These are phyloP conservation scores for Trichomonas vaginalis DNA, from an alignment of 208 protist species.

Conservation along the genomic window DNA sequence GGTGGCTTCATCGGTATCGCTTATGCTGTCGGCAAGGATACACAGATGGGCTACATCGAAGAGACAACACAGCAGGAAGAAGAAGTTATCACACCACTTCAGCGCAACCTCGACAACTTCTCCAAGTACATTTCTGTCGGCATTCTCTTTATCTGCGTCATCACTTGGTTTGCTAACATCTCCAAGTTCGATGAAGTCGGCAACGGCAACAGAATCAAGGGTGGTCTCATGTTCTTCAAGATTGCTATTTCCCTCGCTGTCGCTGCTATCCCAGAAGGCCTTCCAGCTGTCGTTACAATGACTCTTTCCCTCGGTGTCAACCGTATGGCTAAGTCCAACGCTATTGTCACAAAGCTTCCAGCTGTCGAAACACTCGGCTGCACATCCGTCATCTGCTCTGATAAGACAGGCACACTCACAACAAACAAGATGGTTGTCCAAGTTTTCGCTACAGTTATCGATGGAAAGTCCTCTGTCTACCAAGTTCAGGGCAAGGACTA, in stretches of 20 bases:
- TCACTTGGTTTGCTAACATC: conserved; percentile 65
- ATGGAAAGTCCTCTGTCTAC: not conserved
- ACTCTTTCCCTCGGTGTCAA: conserved; percentile 75
- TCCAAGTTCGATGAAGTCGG: conserved; percentile 44
- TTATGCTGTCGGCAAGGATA: conserved; percentile 61
- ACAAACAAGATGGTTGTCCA: conserved; percentile 85
- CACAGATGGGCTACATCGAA: conserved; percentile 77
- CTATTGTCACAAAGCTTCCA: conserved; percentile 70
- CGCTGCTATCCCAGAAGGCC: conserved; percentile 89
- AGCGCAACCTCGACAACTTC: conserved; percentile 81
- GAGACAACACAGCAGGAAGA: conserved; percentile 48
- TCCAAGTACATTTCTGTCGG: conserved; percentile 65
- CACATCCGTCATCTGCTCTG: conserved; percentile 86
- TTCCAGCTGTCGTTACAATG: conserved; percentile 80
- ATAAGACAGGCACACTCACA: conserved; percentile 97
- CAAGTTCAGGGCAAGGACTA: not conserved
- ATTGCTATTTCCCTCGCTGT: conserved; percentile 85
- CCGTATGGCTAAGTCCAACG: conserved; percentile 76
- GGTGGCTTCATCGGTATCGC: conserved; percentile 70
- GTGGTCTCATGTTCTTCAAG: conserved; percentile 68
- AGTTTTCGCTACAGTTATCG: conserved; percentile 19
- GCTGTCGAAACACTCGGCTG: conserved; percentile 89
- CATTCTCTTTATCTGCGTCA: conserved; percentile 40
- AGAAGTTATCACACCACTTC: conserved; percentile 66
- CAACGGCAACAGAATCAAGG: conserved; percentile 53